A percentile compares a stretch with the other conserved stretches of the same genome.
These are phyloP conservation scores for Colletotrichum sp. DNA, from an alignment of 2,329 filamentous ascomycete species.

Conservation along the genomic window DNA sequence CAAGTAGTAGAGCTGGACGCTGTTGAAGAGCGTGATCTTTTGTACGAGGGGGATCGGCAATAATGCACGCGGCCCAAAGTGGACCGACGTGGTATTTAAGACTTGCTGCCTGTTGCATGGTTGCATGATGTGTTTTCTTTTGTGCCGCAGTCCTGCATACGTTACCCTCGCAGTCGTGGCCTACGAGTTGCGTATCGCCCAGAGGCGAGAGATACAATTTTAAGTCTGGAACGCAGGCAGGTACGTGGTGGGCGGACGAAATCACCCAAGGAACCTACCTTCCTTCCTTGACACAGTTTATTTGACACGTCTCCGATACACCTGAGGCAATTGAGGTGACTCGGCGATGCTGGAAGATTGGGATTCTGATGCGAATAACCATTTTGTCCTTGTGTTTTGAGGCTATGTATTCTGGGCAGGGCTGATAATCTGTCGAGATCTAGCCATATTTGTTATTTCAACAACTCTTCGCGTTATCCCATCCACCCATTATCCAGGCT, in stretches of 20 bases:
- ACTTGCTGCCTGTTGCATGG: neutral
- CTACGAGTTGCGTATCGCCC: too few species aligned
- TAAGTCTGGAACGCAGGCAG: too few species aligned
- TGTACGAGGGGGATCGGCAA: neutral
- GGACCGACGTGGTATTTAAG: too few species aligned
- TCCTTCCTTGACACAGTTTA: too few species aligned
- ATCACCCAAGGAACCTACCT: too few species aligned
- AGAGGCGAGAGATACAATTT: too few species aligned
- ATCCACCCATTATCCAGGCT: neutral
- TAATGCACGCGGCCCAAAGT: neutral
- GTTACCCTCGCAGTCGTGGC: too few species aligned
- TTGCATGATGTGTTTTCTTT: neutral
- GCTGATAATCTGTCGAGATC: neutral
- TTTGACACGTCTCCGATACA: too few species aligned
- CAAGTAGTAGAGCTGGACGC: neutral
- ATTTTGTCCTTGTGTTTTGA: neutral
- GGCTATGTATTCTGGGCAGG: neutral
- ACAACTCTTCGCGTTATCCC: accelerated
- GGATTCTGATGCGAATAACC: neutral
- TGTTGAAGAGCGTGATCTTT: neutral
- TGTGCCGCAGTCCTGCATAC: neutral
- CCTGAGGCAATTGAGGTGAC: too few species aligned
- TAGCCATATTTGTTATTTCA: neutral
- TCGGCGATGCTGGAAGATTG: neutral
- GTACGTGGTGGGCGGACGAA: too few species aligned